Evolutionary conservation across 805 yeast genomes (phyloP).

Genomic region (Torulaspora delbrueckii): DNA sequence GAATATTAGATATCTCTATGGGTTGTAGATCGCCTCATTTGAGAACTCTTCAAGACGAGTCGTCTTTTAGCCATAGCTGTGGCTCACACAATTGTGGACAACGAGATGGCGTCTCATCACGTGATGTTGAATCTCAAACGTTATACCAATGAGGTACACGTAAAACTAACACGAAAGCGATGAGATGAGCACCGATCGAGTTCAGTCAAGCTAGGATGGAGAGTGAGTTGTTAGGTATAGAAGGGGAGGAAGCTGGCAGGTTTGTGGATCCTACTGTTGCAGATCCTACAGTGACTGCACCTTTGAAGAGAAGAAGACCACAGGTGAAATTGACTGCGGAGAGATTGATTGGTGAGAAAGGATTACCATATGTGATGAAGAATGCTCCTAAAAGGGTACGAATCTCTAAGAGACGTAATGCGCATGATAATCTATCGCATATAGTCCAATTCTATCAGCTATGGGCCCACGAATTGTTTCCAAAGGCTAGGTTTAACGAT

Average conservation of each 20-base stretch:
- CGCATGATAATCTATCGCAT: slow-evolving; percentile 27
- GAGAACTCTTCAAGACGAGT: not conserved
- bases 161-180: not conserved
- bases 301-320: slow-evolving; percentile 22
- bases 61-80: not conserved
- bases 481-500: slow-evolving; percentile 74
- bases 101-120: not conserved
- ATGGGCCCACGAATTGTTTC: slow-evolving; percentile 74
- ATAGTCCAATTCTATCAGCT: slow-evolving; percentile 57
- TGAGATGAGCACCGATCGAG: not conserved
- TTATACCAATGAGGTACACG: not conserved
- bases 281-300: slow-evolving; percentile 29
- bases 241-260: too few relatives aligned
- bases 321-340: slow-evolving; percentile 50
- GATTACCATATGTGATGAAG: slow-evolving; percentile 49
- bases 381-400: slow-evolving; percentile 34
- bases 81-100: not conserved
- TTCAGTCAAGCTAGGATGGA: not conserved
- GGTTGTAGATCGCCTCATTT: too few relatives aligned
- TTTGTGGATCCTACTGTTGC: slow-evolving; percentile 18
- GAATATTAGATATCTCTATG: too few relatives aligned
- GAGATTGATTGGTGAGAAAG: slow-evolving; percentile 48
- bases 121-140: not conserved
- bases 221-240: not conserved
- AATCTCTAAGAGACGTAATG: slow-evolving; percentile 29